Conservation (phyloP, 148 eudicot species). For the Heliamphora exappendiculata region DNA sequence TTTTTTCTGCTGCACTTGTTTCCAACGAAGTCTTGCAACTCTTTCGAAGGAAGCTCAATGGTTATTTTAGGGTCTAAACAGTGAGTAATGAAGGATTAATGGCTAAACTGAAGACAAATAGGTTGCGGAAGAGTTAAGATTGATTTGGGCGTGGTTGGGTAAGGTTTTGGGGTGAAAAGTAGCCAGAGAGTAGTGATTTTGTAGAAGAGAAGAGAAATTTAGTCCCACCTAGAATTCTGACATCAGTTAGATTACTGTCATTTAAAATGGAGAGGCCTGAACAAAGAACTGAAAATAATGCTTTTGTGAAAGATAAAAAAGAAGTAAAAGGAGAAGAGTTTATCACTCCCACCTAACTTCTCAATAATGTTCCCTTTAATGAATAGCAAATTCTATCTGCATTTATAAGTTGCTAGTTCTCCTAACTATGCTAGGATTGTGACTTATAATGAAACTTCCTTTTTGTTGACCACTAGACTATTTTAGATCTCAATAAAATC, state of each 20-base stretch:
- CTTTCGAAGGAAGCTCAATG: not conserved
- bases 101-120: not conserved
- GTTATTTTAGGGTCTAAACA: not conserved
- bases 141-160: not conserved
- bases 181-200: not conserved
- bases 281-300: too few species aligned
- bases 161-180: not conserved
- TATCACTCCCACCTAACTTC: too few species aligned
- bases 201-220: not conserved
- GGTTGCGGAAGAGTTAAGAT: not conserved
- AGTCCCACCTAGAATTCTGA: too few species aligned
- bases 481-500: too few species aligned
- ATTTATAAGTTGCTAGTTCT: not conserved
- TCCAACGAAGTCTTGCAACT: not conserved
- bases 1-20: not conserved
- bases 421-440: not conserved
- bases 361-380: too few species aligned
- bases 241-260: too few species aligned
- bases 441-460: too few species aligned
- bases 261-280: too few species aligned
- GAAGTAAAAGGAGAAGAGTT: too few species aligned
- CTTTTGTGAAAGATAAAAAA: too few species aligned
- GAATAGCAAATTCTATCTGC: not conserved
- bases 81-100: not conserved
- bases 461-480: too few species aligned